Conservation (phyloP, 148 eudicot genomes). For the Nyssa sinensis region DNA sequence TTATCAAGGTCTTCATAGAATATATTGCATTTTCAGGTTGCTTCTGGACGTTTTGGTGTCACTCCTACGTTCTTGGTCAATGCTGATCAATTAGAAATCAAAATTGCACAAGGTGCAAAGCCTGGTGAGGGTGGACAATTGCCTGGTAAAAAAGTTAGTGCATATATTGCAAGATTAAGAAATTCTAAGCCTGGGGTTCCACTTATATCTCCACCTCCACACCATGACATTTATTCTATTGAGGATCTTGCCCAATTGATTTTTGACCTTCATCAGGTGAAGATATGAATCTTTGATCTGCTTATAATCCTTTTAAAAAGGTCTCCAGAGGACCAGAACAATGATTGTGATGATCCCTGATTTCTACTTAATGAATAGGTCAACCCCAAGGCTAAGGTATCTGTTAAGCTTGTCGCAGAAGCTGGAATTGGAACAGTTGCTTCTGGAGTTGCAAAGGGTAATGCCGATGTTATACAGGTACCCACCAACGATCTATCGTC, state of each 20-base stretch:
- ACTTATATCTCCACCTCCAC: slow-evolving; percentile 98
- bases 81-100: slow-evolving; percentile 97
- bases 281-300: slow-evolving; percentile 1
- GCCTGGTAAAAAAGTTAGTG: slow-evolving; percentile 99
- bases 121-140: slow-evolving; percentile 99
- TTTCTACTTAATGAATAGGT: slow-evolving; percentile 50
- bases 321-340: slow-evolving; percentile 2
- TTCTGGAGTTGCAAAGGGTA: slow-evolving; percentile 99
- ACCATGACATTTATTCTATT: slow-evolving; percentile 97
- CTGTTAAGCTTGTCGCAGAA: slow-evolving; percentile 99
- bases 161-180: slow-evolving; percentile 96
- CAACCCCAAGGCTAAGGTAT: slow-evolving; percentile 96
- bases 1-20: not conserved
- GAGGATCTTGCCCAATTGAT: slow-evolving; percentile 99
- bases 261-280: slow-evolving; percentile 98
- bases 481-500: not conserved
- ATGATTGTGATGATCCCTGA: slow-evolving; percentile 2
- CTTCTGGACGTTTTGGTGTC: slow-evolving; percentile 99
- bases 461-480: slow-evolving; percentile 99
- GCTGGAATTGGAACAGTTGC: slow-evolving; percentile 99
- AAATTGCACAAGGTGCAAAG: slow-evolving; percentile 99
- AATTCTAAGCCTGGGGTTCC: slow-evolving; percentile 99
- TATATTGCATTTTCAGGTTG: slow-evolving; percentile 59
- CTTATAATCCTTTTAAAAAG: not conserved
- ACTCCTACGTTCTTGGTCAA: slow-evolving; percentile 97